Base-by-base conservation (phyloP, 768 basidiomycete species). In the Agrocybe praecox region DNA sequence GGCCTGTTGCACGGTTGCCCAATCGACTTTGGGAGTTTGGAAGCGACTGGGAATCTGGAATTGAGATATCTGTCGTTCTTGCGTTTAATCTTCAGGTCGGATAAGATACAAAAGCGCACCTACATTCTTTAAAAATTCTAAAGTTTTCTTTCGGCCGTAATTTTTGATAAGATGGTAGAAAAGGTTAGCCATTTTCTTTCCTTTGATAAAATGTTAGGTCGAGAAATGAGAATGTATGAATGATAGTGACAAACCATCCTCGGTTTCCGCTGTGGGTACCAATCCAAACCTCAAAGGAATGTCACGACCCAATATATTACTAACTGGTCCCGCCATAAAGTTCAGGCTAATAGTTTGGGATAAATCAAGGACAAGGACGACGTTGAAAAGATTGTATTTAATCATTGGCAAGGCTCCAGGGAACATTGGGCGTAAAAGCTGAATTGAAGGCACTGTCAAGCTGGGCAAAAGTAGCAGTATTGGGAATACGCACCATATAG, bases 211-310 rank as follows among this genome's bases (percentile, higher is more conserved):
- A 21, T 7, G 15, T 36, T n/a, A 53, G 33, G n/a, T n/a, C n/a
- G 24, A 55, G 0, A n/a, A 42, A 23, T 45, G 19, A 21, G 7
- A 12, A 2, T 44, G 7, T n/a, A 23, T 9, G 21, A 3, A 26
- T 17, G 24, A 17, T 36, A 36, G 46, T 32, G 1, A 65, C 69
- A 33, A 32, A 78, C 80, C 73, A 61, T 77, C 74, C 46, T 79
- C 73, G 3, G 73, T 85, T 54, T 87, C 84, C 2, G 85, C 69
- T 32, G 85, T 72, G 1, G 94, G 95, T 1, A 96, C 92, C 46
- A 98, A 67, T 12, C 96, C 96, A 69, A 95, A 94, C 17, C 92
- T 79, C 61, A 94, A 81, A 0, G 95, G 92, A 44, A 92, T 76
- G 15, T 79, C 81, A 32, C 92, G 80, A 24, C 82, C 74, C 50